Conservation (phyloP, 768 basidiomycete species). For the Coprinopsis strossmayeri region DNA sequence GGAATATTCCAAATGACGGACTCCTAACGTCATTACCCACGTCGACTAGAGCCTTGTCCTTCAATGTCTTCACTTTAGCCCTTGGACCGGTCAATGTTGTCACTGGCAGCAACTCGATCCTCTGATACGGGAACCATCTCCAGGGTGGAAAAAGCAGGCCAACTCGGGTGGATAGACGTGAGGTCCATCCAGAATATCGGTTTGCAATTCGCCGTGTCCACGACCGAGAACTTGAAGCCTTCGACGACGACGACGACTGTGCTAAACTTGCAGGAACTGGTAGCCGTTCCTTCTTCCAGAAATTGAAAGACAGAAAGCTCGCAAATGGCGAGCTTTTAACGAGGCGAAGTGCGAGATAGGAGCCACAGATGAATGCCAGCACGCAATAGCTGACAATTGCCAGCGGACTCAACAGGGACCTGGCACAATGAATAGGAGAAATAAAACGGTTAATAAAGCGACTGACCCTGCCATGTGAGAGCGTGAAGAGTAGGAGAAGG, state of each 20-base stretch:
- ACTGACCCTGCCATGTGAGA: constrained; percentile 7
- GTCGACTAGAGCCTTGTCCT: background rate
- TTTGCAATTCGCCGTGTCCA: background rate
- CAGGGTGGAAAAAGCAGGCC: background rate
- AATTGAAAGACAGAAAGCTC: background rate
- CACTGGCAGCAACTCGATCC: constrained; percentile 1
- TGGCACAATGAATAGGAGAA: background rate
- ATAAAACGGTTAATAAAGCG: background rate
- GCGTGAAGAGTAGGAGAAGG: background rate
- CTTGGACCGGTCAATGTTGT: background rate
- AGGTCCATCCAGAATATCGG: background rate
- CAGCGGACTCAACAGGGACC: constrained; percentile 6
- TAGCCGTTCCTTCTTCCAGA: background rate
- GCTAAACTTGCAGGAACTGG: background rate
- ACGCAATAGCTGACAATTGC: constrained; percentile 7
- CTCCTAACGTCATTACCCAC: background rate
- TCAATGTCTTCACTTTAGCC: background rate
- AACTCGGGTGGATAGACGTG: background rate
- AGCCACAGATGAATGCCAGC: background rate
- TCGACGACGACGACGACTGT: background rate
- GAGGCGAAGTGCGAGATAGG: background rate
- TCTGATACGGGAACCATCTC: background rate
- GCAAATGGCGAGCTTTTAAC: background rate
- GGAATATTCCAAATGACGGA: background rate
- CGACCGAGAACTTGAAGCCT: background rate